A percentile compares a stretch with the other conserved stretches of the same genome.
These are phyloP conservation scores for Globisporangium perplexum DNA, from an alignment of 352 stramenopile genomes.

Conservation along the genomic window DNA sequence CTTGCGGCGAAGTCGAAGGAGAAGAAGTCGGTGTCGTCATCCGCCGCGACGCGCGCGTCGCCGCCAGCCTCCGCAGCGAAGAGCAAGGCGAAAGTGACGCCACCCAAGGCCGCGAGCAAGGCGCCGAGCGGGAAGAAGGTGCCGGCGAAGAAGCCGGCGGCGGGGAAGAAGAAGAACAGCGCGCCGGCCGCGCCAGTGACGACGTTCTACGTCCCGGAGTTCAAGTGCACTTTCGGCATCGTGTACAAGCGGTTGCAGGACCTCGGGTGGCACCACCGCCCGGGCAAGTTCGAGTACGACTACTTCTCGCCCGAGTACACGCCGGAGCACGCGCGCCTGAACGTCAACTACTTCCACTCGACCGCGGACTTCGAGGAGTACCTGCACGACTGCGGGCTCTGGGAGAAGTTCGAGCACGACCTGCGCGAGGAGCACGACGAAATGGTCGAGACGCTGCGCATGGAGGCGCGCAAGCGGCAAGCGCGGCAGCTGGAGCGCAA, in stretches of 20 bases:
- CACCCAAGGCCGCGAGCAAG: constrained; percentile 16
- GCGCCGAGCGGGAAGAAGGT: constrained; percentile 23
- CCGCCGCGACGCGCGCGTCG: neutral
- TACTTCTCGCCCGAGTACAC: constrained; percentile 74
- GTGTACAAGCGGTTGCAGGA: constrained; percentile 58
- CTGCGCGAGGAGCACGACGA: constrained; percentile 47
- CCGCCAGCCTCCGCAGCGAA: neutral
- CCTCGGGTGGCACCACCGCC: constrained; percentile 50
- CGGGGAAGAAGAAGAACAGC: constrained; percentile 20
- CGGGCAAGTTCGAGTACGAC: constrained; percentile 69
- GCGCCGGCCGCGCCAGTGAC: constrained; percentile 1
- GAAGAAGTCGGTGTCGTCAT: constrained; percentile 14
- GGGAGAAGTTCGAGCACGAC: constrained; percentile 48
- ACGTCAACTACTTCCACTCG: constrained; percentile 67
- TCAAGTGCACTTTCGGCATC: constrained; percentile 61
- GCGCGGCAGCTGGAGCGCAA: constrained; percentile 12
- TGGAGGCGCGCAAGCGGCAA: constrained; percentile 22
- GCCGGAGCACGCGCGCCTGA: constrained; percentile 37
- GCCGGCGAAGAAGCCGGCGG: constrained; percentile 17
- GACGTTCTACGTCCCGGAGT: constrained; percentile 48
- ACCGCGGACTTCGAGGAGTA: constrained; percentile 48
- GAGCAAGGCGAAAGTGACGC: constrained; percentile 5
- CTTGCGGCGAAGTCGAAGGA: constrained; percentile 22
- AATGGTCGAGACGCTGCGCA: constrained; percentile 44
- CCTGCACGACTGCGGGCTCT: constrained; percentile 51